phyloP scores from a whole-genome alignment of 2,329 filamentous ascomycete species.

The Nemania serpens region DNA sequence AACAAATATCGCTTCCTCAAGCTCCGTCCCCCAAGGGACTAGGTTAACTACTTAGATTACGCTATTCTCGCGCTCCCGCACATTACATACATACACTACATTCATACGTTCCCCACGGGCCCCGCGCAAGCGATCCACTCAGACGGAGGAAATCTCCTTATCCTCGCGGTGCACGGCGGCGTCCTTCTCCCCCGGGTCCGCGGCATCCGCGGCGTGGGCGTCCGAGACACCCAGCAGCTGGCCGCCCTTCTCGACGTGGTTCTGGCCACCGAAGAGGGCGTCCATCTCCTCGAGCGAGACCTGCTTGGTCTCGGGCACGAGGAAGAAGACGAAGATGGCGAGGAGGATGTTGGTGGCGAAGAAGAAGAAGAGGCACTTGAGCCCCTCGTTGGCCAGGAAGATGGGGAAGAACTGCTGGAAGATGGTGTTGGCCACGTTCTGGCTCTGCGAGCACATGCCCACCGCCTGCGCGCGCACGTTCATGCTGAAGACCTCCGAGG shows the following conservation, averaged over 20 bases:
- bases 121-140: background rate
- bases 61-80: too few relatives aligned
- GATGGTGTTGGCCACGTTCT: conserved; percentile 69
- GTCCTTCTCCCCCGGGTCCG: conserved; percentile 24
- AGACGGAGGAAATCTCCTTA: conserved; percentile 10
- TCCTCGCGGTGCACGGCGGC: conserved; percentile 10
- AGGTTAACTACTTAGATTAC: too few relatives aligned
- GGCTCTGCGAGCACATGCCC: conserved; percentile 65
- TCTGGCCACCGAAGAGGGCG: conserved; percentile 58
- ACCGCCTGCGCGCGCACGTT: conserved; percentile 74
- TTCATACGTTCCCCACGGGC: too few relatives aligned
- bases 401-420: conserved; percentile 74
- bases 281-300: conserved; percentile 61
- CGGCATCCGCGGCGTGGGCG: conserved; percentile 18
- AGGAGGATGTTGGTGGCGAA: conserved; percentile 53
- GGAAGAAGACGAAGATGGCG: conserved; percentile 55
- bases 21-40: too few relatives aligned
- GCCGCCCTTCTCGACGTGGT: conserved; percentile 59
- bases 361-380: conserved; percentile 50
- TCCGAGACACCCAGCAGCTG: conserved; percentile 45
- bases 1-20: too few relatives aligned
- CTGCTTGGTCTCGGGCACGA: conserved; percentile 56
- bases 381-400: conserved; percentile 62
- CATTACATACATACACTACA: background rate
- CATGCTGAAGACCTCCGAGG: conserved; percentile 70